phyloP scores from a whole-genome alignment of 1,139 yeast genomes.

The Magnusiomyces tetraspermus region DNA sequence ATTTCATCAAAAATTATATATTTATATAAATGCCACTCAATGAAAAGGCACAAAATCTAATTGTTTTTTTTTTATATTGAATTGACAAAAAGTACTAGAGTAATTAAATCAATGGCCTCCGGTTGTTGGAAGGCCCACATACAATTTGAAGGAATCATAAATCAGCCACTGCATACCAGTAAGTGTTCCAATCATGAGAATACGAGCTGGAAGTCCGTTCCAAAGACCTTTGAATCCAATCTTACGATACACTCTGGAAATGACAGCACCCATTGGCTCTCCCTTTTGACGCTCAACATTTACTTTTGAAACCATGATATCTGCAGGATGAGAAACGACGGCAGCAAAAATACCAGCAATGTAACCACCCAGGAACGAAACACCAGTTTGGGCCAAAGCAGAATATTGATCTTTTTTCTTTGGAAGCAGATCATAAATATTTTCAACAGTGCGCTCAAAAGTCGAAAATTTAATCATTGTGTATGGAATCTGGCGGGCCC shows the following conservation, averaged over 20 bases:
- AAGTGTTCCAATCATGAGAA: constrained; percentile 76
- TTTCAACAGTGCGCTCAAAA: constrained; percentile 70
- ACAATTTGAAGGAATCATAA: constrained; percentile 71
- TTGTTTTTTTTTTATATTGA: too few species aligned
- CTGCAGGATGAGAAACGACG: constrained; percentile 76
- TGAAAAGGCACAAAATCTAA: too few species aligned
- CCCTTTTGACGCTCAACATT: constrained; percentile 50
- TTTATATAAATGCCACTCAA: too few species aligned
- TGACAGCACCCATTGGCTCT: constrained; percentile 49
- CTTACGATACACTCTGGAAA: constrained; percentile 49
- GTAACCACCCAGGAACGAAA: constrained; percentile 73
- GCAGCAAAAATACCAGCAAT: constrained; percentile 84
- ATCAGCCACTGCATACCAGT: constrained; percentile 83
- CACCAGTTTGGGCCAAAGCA: constrained; percentile 60
- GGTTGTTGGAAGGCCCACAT: constrained; percentile 71
- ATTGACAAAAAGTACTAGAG: too few species aligned
- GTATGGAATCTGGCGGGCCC: constrained; percentile 83
- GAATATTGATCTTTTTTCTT: constrained; percentile 40
- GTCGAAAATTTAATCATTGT: constrained; percentile 80
- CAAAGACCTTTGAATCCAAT: constrained; percentile 71
- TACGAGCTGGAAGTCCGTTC: constrained; percentile 76
- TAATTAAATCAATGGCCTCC: constrained; percentile 32
- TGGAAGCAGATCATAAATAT: constrained; percentile 46
- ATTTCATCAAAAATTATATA: too few species aligned
- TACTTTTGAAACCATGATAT: constrained; percentile 74